Percentiles rank a stretch among this genome's conserved stretches.
Evolutionary conservation across 208 protist genomes (phyloP).

Genomic region (Crithidia fasciculata): DNA sequence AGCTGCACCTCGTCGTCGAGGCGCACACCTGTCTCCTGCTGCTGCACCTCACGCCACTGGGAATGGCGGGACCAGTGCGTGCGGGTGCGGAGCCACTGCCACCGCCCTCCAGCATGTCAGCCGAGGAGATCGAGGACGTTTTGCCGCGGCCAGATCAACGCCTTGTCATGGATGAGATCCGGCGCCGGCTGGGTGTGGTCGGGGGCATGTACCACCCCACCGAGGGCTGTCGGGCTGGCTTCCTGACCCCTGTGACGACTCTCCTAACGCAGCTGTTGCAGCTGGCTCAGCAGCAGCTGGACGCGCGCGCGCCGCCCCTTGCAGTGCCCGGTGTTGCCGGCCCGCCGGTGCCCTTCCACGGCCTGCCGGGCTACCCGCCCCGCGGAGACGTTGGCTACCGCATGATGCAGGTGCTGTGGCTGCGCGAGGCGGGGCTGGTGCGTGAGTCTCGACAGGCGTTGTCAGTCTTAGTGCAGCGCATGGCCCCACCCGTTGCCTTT

Average conservation of each 20-base stretch:
- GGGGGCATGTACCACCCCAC: conserved; percentile 67
- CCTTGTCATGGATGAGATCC: conserved; percentile 56
- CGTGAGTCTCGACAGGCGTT: conserved; percentile 37
- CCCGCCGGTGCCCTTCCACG: conserved; percentile 42
- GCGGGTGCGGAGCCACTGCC: conserved; percentile 30
- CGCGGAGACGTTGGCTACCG: conserved; percentile 52
- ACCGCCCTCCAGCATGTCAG: conserved; percentile 3
- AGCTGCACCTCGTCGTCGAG: conserved; percentile 51
- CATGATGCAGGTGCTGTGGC: conserved; percentile 78
- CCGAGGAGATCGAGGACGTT: conserved; percentile 22
- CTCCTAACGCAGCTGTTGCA: conserved; percentile 73
- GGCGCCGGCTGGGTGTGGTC: conserved; percentile 55
- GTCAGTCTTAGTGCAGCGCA: conserved; percentile 17
- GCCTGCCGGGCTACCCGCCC: conserved; percentile 43
- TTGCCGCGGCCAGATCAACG: conserved; percentile 50
- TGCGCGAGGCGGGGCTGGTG: conserved; percentile 63
- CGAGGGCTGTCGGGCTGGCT: conserved; percentile 50
- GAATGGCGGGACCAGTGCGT: conserved; percentile 25
- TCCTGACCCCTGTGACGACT: conserved; percentile 67
- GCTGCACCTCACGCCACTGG: conserved; percentile 52
- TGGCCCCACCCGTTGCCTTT: conserved; percentile 37
- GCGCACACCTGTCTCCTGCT: conserved; percentile 80
- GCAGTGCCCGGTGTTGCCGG: not conserved
- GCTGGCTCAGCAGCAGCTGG: conserved; percentile 42
- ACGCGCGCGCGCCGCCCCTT: conserved; percentile 33